Evolutionary conservation across 2,329 filamentous ascomycete genomes (phyloP), one percentile per base, ranked within the genome.

Genomic region (Hortaea sp.): DNA sequence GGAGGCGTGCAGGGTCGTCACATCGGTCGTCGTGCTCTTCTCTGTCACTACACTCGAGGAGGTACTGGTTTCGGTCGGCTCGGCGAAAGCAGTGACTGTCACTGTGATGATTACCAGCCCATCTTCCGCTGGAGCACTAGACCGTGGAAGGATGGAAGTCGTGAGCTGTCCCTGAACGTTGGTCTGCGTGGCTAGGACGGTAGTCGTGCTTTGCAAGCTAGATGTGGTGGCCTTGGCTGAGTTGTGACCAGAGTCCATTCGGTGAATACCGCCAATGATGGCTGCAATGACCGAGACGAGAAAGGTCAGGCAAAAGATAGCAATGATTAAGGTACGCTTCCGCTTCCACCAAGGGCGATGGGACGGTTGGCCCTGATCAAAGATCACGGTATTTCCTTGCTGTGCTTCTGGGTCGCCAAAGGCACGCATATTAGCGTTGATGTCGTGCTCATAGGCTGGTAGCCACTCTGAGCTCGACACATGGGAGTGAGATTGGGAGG

Each of bases 351-450:
- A 20, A 20, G 20, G 20, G 20, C 20, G 20, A 20, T 20, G 20
- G 20, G 20, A 20, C 13, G 42, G n/a, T 10, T 38, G 11, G 10
- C 38, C 31, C 5, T 31, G 35, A 10, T 30, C 12, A n/a, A 37
- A 30, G 31, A 43, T 27, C 5, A 20, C 32, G 5, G 29, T 13
- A 12, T 12, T 28, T 7, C 29, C 29, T 13, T 43, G 32, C 12
- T 35, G 13, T 10, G 42, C 42, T 29, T 43, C 42, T 10, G 42
- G 42, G 34, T 43, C 42, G 32, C 31, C 12, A 20, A 32, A 43
- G 27, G 30, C 32, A 28, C 20, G 42, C 31, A 43, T 20, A 7
- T 38, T 32, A 5, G 35, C 32, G 32, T 43, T 43, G 31, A 43
- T 20, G 6, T 43, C 7, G 3, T 7, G 7, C 13, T 39, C 37